phyloP scores from a whole-genome alignment of 768 basidiomycete species.

The Auricularia sp. region DNA sequence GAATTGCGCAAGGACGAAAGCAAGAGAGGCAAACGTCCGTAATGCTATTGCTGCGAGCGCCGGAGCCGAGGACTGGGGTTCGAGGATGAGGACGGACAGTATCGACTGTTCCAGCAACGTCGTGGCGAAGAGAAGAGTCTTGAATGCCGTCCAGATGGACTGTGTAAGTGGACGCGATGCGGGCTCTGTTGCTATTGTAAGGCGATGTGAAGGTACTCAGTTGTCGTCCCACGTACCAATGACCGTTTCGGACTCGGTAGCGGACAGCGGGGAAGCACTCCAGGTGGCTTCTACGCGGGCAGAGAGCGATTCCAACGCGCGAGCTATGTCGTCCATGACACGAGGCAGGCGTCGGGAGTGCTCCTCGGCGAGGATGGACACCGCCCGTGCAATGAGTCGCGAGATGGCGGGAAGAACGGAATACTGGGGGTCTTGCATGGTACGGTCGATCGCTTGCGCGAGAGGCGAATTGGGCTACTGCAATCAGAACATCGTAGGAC shows the following conservation, averaged over 20 bases:
- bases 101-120: constrained; percentile 60
- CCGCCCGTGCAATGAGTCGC: not conserved
- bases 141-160: constrained; percentile 58
- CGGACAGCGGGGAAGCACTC: not conserved
- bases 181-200: constrained; percentile 9
- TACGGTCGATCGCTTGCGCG: not conserved
- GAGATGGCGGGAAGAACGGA: not conserved
- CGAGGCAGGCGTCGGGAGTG: not conserved
- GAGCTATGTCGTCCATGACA: not conserved
- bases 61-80: constrained; percentile 23
- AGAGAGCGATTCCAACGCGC: not conserved
- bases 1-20: constrained; percentile 72
- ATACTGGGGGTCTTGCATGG: not conserved
- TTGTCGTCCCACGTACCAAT: not conserved
- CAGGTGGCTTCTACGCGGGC: not conserved
- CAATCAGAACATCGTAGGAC: not conserved
- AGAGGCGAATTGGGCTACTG: not conserved
- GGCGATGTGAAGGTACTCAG: not conserved
- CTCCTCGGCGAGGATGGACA: not conserved
- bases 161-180: constrained; percentile 35
- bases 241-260: not conserved
- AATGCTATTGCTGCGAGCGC: constrained; percentile 44
- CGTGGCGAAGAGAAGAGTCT: constrained; percentile 63
- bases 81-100: constrained; percentile 44
- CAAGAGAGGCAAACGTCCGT: constrained; percentile 50